A percentile compares a stretch with the other conserved stretches of the same genome.
Conservation (phyloP, 2,329 filamentous ascomycete species). For the Thielaviopsis punctulata region DNA sequence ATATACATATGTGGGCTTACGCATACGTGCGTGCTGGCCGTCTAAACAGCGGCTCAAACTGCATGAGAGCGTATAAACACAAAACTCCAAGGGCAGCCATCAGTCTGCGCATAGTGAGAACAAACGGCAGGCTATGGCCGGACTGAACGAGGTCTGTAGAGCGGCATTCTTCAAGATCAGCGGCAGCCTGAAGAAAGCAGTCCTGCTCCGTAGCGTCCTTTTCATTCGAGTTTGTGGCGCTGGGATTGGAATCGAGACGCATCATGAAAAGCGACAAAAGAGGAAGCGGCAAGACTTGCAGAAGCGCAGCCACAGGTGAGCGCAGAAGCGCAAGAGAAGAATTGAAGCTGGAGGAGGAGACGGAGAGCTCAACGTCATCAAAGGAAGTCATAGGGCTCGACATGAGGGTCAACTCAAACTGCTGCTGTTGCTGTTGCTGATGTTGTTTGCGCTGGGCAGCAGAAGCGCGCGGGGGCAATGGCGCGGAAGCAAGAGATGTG, state of each 20-base stretch:
- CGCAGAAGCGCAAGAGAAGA: neutral
- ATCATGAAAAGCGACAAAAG: constrained; percentile 4
- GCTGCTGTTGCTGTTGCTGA: neutral
- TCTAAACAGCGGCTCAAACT: constrained; percentile 12
- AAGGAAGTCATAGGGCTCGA: constrained; percentile 4
- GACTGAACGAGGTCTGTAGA: neutral
- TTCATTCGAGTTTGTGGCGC: neutral
- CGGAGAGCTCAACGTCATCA: neutral
- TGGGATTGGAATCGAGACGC: neutral
- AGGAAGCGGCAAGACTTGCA: constrained; percentile 5
- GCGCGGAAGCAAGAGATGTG: constrained; percentile 6
- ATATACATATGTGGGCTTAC: constrained; percentile 2
- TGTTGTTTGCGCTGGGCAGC: constrained; percentile 1
- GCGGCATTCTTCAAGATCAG: constrained; percentile 11
- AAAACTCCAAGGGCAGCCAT: constrained; percentile 10
- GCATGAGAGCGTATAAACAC: constrained; percentile 12
- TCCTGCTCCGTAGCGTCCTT: constrained; percentile 2
- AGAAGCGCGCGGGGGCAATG: constrained; percentile 1
- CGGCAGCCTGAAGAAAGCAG: constrained; percentile 8
- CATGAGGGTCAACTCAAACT: neutral
- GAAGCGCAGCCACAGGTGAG: constrained; percentile 2
- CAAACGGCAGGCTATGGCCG: neutral
- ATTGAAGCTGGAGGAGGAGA: neutral
- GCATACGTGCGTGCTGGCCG: constrained; percentile 10
- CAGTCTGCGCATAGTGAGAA: constrained; percentile 10